phyloP scores from a whole-genome alignment of 352 stramenopile species.

The Globisporangium mamillatum region DNA sequence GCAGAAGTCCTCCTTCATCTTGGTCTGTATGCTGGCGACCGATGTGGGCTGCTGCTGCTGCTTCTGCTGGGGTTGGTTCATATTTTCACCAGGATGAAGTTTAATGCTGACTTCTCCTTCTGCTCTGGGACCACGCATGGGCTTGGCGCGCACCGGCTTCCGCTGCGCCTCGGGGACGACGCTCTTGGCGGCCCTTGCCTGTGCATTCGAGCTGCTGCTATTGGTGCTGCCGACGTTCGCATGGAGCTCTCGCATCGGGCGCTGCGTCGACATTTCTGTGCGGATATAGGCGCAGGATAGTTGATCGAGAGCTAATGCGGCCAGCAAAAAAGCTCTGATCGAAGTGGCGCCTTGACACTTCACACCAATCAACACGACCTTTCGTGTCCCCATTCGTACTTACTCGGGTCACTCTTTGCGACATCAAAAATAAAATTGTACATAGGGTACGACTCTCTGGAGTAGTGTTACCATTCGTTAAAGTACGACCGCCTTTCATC shows the following conservation, averaged over 20 bases:
- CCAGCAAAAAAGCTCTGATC: neutral
- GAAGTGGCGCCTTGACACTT: neutral
- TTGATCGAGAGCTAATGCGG: neutral
- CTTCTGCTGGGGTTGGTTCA: slow-evolving; percentile 1
- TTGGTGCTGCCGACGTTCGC: neutral
- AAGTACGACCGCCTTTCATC: slow-evolving; percentile 1
- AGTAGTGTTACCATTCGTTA: neutral
- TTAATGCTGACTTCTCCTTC: slow-evolving; percentile 7
- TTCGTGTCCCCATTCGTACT: slow-evolving; percentile 11
- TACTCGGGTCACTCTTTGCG: neutral
- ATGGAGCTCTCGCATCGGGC: neutral
- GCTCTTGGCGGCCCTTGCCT: neutral
- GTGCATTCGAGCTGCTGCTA: neutral
- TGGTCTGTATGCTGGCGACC: slow-evolving; percentile 29
- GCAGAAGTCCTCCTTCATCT: slow-evolving; percentile 78
- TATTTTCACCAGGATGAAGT: neutral
- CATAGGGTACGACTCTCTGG: neutral
- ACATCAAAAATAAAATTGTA: neutral
- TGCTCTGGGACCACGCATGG: slow-evolving; percentile 47
- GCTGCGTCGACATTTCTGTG: slow-evolving; percentile 1
- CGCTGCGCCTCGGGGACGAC: slow-evolving; percentile 42
- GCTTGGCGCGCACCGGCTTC: slow-evolving; percentile 53
- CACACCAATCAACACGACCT: neutral
- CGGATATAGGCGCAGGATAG: neutral
- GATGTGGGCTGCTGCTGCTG: slow-evolving; percentile 10